Percentiles rank a stretch among this genome's conserved stretches.
phyloP scores from a whole-genome alignment of 495 filamentous ascomycete species.

The Aspergillus funiculosus region DNA sequence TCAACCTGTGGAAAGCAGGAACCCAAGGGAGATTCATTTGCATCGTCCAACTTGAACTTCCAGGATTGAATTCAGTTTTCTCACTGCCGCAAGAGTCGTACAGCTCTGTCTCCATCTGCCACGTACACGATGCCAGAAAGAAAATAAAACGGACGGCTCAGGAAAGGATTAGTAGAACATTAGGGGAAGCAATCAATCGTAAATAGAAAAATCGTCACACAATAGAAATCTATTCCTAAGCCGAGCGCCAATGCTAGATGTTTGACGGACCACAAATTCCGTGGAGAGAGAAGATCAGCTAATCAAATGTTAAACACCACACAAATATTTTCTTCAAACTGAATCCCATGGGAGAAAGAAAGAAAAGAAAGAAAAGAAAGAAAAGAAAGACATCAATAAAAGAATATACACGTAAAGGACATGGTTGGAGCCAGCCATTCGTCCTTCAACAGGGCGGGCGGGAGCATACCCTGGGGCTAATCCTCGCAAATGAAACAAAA shows the following conservation, averaged over 20 bases:
- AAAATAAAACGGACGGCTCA: constrained; percentile 3
- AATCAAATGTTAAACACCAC: constrained; percentile 17
- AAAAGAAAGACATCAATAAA: neutral
- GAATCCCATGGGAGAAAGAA: constrained; percentile 8
- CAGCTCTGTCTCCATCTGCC: constrained; percentile 3
- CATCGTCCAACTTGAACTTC: neutral
- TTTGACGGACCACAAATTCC: constrained; percentile 5
- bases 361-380: neutral
- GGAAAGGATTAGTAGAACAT: neutral
- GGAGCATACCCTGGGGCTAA: constrained; percentile 4
- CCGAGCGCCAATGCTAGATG: constrained; percentile 23
- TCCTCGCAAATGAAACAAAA: constrained; percentile 18
- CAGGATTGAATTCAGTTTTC: neutral
- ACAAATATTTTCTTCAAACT: constrained; percentile 28
- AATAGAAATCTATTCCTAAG: constrained; percentile 32
- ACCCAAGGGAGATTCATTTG: neutral
- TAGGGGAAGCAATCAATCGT: neutral
- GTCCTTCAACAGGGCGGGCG: constrained; percentile 3
- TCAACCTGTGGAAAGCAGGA: neutral
- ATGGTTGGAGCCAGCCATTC: constrained; percentile 11
- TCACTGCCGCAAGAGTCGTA: constrained; percentile 10
- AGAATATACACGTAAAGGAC: no score
- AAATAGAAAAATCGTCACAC: constrained; percentile 9
- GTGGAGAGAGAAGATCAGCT: constrained; percentile 2
- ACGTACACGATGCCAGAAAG: constrained; percentile 4